These are phyloP conservation scores for Tuber aestivum DNA, from an alignment of 495 filamentous ascomycete genomes.

Conservation along the genomic window DNA sequence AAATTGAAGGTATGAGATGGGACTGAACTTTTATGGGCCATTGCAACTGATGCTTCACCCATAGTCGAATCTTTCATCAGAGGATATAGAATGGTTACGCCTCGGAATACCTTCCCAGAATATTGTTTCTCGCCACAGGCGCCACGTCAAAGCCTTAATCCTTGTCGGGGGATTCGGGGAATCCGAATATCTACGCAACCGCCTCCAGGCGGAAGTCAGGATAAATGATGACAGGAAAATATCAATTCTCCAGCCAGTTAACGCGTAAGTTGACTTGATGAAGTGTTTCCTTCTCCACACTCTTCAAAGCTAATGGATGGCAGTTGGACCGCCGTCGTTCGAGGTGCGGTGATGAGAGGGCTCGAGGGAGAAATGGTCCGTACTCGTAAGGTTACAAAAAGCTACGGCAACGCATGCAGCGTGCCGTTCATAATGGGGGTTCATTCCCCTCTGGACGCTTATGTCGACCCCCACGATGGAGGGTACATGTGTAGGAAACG, in stretches of 20 bases:
- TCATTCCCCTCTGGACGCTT: too few relatives aligned
- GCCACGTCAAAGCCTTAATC: constrained; percentile 12
- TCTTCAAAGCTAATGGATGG: not conserved
- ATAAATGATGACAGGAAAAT: constrained; percentile 4
- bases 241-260: constrained; percentile 16
- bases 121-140: too few relatives aligned
- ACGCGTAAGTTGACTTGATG: constrained; percentile 14
- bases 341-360: constrained; percentile 15
- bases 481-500: constrained; percentile 67
- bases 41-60: too few relatives aligned
- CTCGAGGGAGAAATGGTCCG: constrained; percentile 55
- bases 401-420: constrained; percentile 51
- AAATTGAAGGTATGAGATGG: not conserved
- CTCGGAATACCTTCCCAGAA: too few relatives aligned
- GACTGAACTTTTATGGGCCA: not conserved
- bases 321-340: constrained; percentile 27
- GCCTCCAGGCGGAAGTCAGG: constrained; percentile 13
- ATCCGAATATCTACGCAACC: constrained; percentile 19
- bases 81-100: too few relatives aligned
- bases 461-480: constrained; percentile 56
- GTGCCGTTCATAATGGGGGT: constrained; percentile 53
- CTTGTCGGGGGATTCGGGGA: constrained; percentile 30
- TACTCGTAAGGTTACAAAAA: constrained; percentile 59
- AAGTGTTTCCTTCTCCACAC: not conserved
- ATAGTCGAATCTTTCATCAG: too few relatives aligned